Percentiles rank a stretch among this genome's conserved stretches.
These are phyloP conservation scores for Rhododendron ovatum DNA, from an alignment of 148 eudicot genomes.

Conservation along the genomic window DNA sequence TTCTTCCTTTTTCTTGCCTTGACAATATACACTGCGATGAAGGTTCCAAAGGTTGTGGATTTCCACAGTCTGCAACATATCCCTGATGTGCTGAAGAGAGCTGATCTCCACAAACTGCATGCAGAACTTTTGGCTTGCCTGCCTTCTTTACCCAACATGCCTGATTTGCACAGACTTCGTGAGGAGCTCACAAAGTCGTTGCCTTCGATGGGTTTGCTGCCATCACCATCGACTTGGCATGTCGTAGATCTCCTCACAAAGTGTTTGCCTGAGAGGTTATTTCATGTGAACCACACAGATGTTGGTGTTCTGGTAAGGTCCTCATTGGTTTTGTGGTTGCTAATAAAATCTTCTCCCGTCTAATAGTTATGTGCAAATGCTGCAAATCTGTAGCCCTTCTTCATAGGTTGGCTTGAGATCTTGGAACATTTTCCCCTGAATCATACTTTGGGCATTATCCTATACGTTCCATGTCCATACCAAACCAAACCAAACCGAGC, in stretches of 20 bases:
- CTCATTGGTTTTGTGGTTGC: neutral
- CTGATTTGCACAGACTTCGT: slow-evolving; percentile 55
- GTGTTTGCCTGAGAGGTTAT: slow-evolving; percentile 77
- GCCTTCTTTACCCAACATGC: slow-evolving; percentile 71
- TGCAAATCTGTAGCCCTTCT: neutral
- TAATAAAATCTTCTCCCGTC: neutral
- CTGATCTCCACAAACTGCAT: slow-evolving; percentile 66
- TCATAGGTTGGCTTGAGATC: neutral
- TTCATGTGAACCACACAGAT: slow-evolving; percentile 65
- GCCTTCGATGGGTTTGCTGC: slow-evolving; percentile 35
- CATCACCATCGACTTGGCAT: slow-evolving; percentile 66
- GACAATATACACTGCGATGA: slow-evolving; percentile 81
- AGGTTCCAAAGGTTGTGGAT: slow-evolving; percentile 73
- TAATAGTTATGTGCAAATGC: neutral
- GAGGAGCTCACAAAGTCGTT: slow-evolving; percentile 57
- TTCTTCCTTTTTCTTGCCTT: slow-evolving; percentile 83
- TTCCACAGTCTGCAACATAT: slow-evolving; percentile 52
- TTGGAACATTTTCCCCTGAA: neutral
- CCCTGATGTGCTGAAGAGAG: slow-evolving; percentile 57
- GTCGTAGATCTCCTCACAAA: slow-evolving; percentile 60
- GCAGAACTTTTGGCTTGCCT: slow-evolving; percentile 62
- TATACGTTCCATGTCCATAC: neutral
- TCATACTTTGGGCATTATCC: neutral
- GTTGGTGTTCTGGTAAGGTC: slow-evolving; percentile 56
- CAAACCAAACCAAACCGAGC: no score